These are phyloP conservation scores for Aureobasidium pullulans DNA, from an alignment of 2,329 filamentous ascomycete genomes.

Conservation along the genomic window DNA sequence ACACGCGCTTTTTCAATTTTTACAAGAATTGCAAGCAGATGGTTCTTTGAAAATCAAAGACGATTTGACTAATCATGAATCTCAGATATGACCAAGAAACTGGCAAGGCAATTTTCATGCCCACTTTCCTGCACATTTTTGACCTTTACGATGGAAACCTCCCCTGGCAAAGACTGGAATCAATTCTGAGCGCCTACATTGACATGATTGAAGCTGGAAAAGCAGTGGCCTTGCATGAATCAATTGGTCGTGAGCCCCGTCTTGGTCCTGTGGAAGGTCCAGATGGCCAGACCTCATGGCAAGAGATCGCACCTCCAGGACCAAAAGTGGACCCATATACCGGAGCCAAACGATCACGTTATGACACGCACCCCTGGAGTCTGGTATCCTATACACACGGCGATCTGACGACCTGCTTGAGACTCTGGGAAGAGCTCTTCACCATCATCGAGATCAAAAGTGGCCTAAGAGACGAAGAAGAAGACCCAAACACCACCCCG, in stretches of 20 bases:
- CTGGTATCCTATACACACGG: constrained; percentile 26
- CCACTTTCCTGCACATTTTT: constrained; percentile 28
- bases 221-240: constrained; percentile 25
- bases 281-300: constrained; percentile 26
- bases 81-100: constrained; percentile 24
- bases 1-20: background rate
- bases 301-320: constrained; percentile 17
- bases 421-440: constrained; percentile 25
- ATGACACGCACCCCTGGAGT: constrained; percentile 25
- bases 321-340: constrained; percentile 14
- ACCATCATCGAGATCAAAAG: constrained; percentile 23
- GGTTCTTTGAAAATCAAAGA: background rate
- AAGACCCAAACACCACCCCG: constrained; percentile 21
- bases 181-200: constrained; percentile 26
- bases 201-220: constrained; percentile 30
- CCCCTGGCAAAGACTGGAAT: constrained; percentile 29
- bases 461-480: constrained; percentile 18
- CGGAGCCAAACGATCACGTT: constrained; percentile 15
- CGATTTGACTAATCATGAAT: background rate
- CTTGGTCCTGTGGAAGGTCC: constrained; percentile 17
- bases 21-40: background rate
- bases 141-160: constrained; percentile 22
- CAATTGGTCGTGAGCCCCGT: constrained; percentile 11
- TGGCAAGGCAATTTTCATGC: constrained; percentile 26
- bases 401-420: constrained; percentile 24